Evolutionary conservation across 768 basidiomycete genomes (phyloP), one percentile per base, ranked within the genome.

Genomic region (Phylloporus sp.): DNA sequence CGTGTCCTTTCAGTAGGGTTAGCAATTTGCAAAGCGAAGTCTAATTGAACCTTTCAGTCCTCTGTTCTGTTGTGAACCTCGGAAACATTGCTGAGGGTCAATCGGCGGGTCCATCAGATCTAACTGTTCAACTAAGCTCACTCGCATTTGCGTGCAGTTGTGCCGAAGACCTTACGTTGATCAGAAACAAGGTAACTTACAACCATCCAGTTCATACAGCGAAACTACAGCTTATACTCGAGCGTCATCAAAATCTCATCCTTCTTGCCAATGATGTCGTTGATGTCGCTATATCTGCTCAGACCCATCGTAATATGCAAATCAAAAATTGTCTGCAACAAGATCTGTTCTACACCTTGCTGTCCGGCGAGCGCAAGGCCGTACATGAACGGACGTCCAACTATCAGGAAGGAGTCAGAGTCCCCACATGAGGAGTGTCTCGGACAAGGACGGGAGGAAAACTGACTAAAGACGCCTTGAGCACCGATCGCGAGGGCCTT

Each of bases 401-500:
- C 85, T 89, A 54, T 22, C 26, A 6, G 41, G 26, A 32, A 32
- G 42, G 43, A 20, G 11, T 48, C 38, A 47, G 20, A 32, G 27
- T 27, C 13, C 1, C 3, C 22, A 12, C 11, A 5, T 13, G 13
- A n/a, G 35, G 8, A 20, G 29, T n/a, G n/a, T n/a, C n/a, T n/a
- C n/a, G n/a, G 36, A 7, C 13, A 15, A n/a, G 41, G 15, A 10
- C 16, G 13, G 31, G 20, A 43, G 20, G 7, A 29, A n/a, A 15
- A 77, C 87, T 59, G 57, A 90, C 83, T 73, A 18, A 93, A 66
- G 15, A 94, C 83, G 8, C 75, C 90, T 58, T 94, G 85, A 8
- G 93, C 92, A 36, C 93, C 91, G 0, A 95, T 74, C 2, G 91
- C 91, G 26, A 94, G 69, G 0, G 93, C 92, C 67, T 90, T 89